These are phyloP conservation scores for Ustilago hordei DNA, from an alignment of 1,284 basidiomycete genomes.

Conservation along the genomic window DNA sequence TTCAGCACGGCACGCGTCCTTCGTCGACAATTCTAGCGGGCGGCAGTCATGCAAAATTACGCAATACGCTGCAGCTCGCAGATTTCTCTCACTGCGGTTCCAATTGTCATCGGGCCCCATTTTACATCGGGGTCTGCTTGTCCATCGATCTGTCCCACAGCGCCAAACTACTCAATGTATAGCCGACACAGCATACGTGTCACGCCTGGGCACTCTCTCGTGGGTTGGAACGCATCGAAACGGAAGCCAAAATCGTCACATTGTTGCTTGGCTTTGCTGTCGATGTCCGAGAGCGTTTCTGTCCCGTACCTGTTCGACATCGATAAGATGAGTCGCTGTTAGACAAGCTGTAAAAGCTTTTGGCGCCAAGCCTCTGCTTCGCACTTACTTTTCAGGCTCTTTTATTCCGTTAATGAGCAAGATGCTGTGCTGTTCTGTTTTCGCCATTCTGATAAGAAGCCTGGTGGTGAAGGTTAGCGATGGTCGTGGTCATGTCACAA, in stretches of 20 bases:
- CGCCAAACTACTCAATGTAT: neutral
- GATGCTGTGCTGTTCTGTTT: slow-evolving; percentile 14
- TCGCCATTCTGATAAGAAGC: neutral
- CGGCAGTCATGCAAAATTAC: slow-evolving; percentile 11
- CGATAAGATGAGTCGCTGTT: neutral
- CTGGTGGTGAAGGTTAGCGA: neutral
- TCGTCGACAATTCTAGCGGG: neutral
- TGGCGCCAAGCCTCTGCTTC: neutral
- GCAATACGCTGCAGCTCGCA: slow-evolving; percentile 2
- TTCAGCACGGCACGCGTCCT: slow-evolving; percentile 7
- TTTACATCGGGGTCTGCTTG: neutral
- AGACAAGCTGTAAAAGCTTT: neutral
- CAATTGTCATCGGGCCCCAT: too few species aligned
- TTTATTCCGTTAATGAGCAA: slow-evolving; percentile 65
- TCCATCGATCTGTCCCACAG: neutral
- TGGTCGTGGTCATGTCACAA: slow-evolving; percentile 10
- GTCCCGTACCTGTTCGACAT: slow-evolving; percentile 60
- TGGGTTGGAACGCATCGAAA: slow-evolving; percentile 57
- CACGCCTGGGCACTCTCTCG: neutral
- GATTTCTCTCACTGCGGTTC: neutral
- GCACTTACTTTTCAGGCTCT: slow-evolving; percentile 66
- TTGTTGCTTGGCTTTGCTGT: slow-evolving; percentile 6
- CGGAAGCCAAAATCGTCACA: slow-evolving; percentile 13
- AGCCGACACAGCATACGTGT: neutral
- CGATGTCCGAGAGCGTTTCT: slow-evolving; percentile 65